Conservation (phyloP, 2,329 filamentous ascomycete genomes). For the Beauveria rudraprayagi region DNA sequence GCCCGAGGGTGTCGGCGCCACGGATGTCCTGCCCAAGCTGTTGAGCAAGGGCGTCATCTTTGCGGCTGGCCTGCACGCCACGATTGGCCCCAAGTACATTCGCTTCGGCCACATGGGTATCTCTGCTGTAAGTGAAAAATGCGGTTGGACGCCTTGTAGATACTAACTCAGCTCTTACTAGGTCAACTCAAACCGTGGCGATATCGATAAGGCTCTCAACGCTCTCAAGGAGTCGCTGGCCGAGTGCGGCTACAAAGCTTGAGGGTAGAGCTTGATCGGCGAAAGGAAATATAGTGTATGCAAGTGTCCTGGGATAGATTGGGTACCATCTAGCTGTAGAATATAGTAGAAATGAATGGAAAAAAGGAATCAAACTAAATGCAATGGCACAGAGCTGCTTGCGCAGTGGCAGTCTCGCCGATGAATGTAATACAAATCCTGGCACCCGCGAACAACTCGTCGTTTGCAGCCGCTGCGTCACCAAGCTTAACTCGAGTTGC, state of each 20-base stretch:
- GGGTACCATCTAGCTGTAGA: slow-evolving; percentile 2
- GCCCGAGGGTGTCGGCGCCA: slow-evolving; percentile 70
- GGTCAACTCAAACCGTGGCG: slow-evolving; percentile 67
- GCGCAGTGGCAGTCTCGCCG: no score
- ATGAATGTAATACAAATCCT: background rate
- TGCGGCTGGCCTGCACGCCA: slow-evolving; percentile 91
- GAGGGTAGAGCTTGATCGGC: background rate
- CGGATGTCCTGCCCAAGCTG: slow-evolving; percentile 78
- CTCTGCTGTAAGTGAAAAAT: slow-evolving; percentile 54
- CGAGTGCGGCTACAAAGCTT: slow-evolving; percentile 56
- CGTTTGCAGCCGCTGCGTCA: background rate
- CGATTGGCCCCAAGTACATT: slow-evolving; percentile 88
- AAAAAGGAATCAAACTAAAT: background rate
- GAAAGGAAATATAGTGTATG: background rate
- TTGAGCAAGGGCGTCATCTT: slow-evolving; percentile 86
- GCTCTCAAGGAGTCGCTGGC: slow-evolving; percentile 66
- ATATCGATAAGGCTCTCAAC: slow-evolving; percentile 77
- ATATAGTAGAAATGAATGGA: background rate
- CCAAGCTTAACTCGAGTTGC: background rate
- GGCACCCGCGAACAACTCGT: background rate
- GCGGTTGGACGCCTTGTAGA: background rate
- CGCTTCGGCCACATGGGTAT: slow-evolving; percentile 98
- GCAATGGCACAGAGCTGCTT: background rate
- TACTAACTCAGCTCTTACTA: slow-evolving; percentile 16
- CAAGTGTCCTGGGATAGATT: background rate